These are phyloP conservation scores for Russula compacta DNA, from an alignment of 768 basidiomycete genomes.

Conservation along the genomic window DNA sequence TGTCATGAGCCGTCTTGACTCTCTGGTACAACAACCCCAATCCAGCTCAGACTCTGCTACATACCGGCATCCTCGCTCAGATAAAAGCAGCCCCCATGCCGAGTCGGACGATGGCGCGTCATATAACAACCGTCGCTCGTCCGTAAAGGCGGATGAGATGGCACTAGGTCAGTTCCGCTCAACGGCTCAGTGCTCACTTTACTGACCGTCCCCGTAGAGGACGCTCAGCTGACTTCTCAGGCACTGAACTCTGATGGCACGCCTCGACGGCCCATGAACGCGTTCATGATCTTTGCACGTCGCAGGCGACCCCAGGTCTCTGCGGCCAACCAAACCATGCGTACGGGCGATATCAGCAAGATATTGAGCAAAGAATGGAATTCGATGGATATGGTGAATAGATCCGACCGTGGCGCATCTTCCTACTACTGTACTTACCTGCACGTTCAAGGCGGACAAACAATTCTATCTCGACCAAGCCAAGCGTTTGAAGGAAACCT, in stretches of 20 bases:
- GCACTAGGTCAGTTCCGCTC: constrained; percentile 6
- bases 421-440: constrained; percentile 7
- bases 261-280: constrained; percentile 87
- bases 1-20: constrained; percentile 18
- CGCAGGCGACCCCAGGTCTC: constrained; percentile 75
- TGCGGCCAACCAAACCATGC: constrained; percentile 82
- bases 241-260: constrained; percentile 81
- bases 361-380: constrained; percentile 84
- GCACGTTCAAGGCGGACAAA: constrained; percentile 51
- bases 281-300: constrained; percentile 89
- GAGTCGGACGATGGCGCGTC: constrained; percentile 16
- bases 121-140: constrained; percentile 5
- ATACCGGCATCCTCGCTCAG: constrained; percentile 7
- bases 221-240: constrained; percentile 52
- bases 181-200: neutral
- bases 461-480: constrained; percentile 85
- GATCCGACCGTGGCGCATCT: constrained; percentile 4
- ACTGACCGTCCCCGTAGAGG: constrained; percentile 10
- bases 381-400: constrained; percentile 59
- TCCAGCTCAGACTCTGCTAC: constrained; percentile 12
- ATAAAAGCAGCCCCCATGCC: constrained; percentile 12
- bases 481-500: constrained; percentile 75
- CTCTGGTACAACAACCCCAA: constrained; percentile 14
- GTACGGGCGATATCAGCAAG: constrained; percentile 86
- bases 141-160: constrained; percentile 11